Base-by-base conservation (phyloP, 1,139 yeast species). In the Candida smagusa region DNA sequence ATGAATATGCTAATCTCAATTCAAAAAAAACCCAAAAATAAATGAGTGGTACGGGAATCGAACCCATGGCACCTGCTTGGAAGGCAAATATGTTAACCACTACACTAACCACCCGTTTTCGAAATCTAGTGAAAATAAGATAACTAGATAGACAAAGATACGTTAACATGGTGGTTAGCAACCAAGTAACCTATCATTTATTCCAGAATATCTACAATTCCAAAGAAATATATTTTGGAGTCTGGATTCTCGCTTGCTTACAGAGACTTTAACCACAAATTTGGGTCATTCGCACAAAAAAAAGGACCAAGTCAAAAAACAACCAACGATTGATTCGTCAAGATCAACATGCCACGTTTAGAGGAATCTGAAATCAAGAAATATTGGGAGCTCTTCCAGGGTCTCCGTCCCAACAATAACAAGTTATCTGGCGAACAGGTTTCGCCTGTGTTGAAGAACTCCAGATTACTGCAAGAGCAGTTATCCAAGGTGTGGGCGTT, bases 321-420 rank as follows among this genome's bases (percentile, higher is more conserved):
- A 12, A 9, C 12, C 33, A 31, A 22, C 26, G 13, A 21, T 11
- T 4, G 9, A 28, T 13, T 28, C 13, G 30, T 28, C 30, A 33
- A 32, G 11, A n/a, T 9, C 36, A 35, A 46, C 32, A 69, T 70
- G 75, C 82, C 83, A 30, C 81, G 85, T 49, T 68, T 89, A 45
- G 96, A 88, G 61, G 95, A 89, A 53, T 87, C 95, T 83, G 97
- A 90, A 62, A 88, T 90, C 51, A 85, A 87, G 57, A 89, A 90
- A 65, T 92, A 88, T 70, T 92, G 97, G 97, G 96, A 92, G 61
- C 89, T 92, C 40, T 92, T 92, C 68, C 81, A 85, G 48, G 96
- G 96, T 7, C 75, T 92, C 50, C 77, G 78, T 46, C 98, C 98
- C 0, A 77, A 66, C 22, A 77, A 77, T 43, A 90, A 89, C 52